These are phyloP conservation scores for Colletotrichum falcatum DNA, from an alignment of 2,329 filamentous ascomycete genomes.

Conservation along the genomic window DNA sequence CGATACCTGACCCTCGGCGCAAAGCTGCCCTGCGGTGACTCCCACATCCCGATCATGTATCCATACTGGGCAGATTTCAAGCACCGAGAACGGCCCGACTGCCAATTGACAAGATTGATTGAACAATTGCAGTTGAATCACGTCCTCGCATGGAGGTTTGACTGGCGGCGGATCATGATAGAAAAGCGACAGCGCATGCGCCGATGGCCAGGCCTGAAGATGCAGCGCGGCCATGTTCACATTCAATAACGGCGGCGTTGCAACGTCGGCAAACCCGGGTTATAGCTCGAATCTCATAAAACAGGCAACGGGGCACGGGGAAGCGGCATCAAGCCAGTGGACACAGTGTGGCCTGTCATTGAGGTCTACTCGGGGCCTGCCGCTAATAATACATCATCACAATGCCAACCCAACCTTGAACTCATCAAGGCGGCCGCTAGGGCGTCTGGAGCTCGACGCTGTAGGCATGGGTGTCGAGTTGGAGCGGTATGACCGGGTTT, in stretches of 20 bases:
- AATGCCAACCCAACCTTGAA: neutral
- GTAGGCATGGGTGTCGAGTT: neutral
- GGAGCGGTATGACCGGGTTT: neutral
- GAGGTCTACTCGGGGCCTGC: neutral
- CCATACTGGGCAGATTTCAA: no score
- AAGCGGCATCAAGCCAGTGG: no score
- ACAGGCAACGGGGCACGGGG: neutral
- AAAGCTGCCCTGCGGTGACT: slow-evolving; percentile 21
- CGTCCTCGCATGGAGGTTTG: neutral
- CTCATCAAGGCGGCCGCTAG: neutral
- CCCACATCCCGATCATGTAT: neutral
- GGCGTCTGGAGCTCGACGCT: neutral
- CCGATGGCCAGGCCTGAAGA: neutral
- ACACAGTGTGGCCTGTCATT: neutral
- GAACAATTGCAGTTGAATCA: neutral
- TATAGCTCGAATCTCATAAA: neutral
- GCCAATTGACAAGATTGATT: neutral
- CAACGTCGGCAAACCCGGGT: neutral
- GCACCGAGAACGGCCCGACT: neutral
- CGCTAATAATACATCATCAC: neutral
- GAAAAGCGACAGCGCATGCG: neutral
- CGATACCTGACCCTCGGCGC: slow-evolving; percentile 7
- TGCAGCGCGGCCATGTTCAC: neutral
- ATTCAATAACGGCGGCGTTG: neutral
- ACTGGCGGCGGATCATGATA: neutral